Evolutionary conservation across 495 filamentous ascomycete genomes (phyloP).

Genomic region (Xanthoparmelia taractica): DNA sequence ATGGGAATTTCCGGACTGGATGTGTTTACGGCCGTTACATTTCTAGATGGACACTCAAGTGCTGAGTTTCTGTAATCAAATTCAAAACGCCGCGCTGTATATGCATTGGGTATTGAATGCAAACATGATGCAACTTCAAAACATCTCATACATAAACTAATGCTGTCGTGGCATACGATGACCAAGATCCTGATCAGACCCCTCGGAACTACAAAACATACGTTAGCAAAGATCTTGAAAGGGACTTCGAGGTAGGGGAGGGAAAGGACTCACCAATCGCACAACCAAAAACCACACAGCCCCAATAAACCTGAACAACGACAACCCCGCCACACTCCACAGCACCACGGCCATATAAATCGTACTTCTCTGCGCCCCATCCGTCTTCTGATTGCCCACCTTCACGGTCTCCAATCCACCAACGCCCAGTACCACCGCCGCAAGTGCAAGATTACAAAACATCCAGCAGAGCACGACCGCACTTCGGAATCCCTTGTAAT

Average conservation of each 20-base stretch:
- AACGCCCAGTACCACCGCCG: conserved; percentile 76
- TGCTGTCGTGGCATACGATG: background rate
- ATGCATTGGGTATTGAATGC: conserved; percentile 7
- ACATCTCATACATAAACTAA: background rate
- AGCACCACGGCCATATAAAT: conserved; percentile 89
- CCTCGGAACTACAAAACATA: conserved; percentile 39
- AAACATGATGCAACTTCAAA: background rate
- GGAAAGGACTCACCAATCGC: conserved; percentile 64
- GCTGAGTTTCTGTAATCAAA: conserved; percentile 5
- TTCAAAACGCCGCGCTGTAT: conserved; percentile 9
- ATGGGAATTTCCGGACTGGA: background rate
- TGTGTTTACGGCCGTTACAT: background rate
- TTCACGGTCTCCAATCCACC: conserved; percentile 68
- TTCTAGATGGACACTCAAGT: background rate
- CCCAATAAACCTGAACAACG: conserved; percentile 82
- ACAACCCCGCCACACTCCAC: conserved; percentile 84
- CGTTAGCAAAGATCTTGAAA: conserved; percentile 21
- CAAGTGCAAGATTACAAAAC: conserved; percentile 86
- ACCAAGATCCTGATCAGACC: conserved; percentile 28
- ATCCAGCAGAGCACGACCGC: conserved; percentile 93
- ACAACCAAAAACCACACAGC: conserved; percentile 93
- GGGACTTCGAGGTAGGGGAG: background rate
- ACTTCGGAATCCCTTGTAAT: conserved; percentile 92
- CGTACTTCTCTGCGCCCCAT: conserved; percentile 43
- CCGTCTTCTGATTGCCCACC: conserved; percentile 37